Conservation (phyloP, 73 alveolate genomes). For the Uronychia setigera region DNA sequence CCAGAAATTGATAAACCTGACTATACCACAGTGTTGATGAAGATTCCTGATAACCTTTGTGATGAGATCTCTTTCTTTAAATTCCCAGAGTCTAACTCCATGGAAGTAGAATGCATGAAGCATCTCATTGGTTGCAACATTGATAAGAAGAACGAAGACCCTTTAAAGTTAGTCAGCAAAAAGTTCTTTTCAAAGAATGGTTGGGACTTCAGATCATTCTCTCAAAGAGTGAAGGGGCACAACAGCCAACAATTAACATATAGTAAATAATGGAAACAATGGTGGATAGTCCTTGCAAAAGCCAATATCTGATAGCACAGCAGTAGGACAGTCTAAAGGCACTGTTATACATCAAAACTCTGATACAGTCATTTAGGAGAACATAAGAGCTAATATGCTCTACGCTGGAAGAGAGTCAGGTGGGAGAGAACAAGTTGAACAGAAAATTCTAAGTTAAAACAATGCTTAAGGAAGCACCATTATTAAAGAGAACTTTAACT, state of each 20-base stretch:
- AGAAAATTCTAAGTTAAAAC: no score
- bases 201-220: slow-evolving; percentile 34
- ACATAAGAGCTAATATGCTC: slow-evolving; percentile 38
- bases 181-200: slow-evolving; percentile 53
- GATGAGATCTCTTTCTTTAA: slow-evolving; percentile 32
- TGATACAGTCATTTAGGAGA: no score
- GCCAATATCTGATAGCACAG: no score
- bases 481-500: no score
- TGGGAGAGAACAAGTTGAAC: no score
- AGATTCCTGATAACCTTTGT: slow-evolving; percentile 18
- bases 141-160: background rate
- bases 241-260: no score
- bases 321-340: no score
- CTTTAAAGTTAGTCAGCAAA: background rate
- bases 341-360: no score
- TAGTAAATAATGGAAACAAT: no score
- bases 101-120: slow-evolving; percentile 21
- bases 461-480: no score
- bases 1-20: slow-evolving; percentile 6
- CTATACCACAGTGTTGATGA: slow-evolving; percentile 14
- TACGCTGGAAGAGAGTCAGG: slow-evolving; percentile 16
- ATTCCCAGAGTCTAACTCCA: slow-evolving; percentile 25
- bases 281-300: no score
- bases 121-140: slow-evolving; percentile 6
- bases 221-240: slow-evolving; percentile 11